These are phyloP conservation scores for Acanthamoeba royreba DNA, from an alignment of 208 protist species.

Conservation along the genomic window DNA sequence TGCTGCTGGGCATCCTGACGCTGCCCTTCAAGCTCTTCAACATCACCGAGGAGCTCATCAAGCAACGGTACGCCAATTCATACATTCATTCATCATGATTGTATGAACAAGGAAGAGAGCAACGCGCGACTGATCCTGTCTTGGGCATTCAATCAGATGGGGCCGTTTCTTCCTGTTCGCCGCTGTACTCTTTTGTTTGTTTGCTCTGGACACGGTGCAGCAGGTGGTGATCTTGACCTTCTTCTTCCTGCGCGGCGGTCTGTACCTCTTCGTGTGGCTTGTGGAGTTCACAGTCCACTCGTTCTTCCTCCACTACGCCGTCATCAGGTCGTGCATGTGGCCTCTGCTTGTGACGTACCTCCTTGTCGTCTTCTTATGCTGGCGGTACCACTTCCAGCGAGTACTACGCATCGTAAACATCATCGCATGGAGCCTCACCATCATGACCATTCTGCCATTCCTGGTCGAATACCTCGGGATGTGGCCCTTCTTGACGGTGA, in stretches of 20 bases:
- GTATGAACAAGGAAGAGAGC: too few species aligned
- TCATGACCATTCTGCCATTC: background rate
- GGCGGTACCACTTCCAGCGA: background rate
- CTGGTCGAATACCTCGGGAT: conserved; percentile 3
- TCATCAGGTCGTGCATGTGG: background rate
- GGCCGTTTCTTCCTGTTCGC: conserved; percentile 26
- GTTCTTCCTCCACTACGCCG: background rate
- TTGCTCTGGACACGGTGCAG: background rate
- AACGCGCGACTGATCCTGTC: background rate
- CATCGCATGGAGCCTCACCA: background rate
- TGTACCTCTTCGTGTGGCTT: background rate
- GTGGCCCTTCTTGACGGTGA: background rate
- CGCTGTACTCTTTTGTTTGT: background rate
- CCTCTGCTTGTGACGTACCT: background rate
- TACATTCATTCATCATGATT: too few species aligned
- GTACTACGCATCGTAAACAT: background rate
- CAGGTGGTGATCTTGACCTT: background rate
- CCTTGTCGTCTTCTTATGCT: background rate
- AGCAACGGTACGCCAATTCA: background rate
- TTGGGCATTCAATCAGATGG: background rate
- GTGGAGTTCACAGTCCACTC: background rate
- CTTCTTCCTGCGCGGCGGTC: background rate
- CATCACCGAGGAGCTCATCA: conserved; percentile 28
- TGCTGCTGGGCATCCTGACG: background rate
- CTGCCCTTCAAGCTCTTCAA: background rate